Percentiles rank a stretch among this genome's conserved stretches.
Conservation (phyloP, 306 rosid species). For the Fagus crenata region DNA sequence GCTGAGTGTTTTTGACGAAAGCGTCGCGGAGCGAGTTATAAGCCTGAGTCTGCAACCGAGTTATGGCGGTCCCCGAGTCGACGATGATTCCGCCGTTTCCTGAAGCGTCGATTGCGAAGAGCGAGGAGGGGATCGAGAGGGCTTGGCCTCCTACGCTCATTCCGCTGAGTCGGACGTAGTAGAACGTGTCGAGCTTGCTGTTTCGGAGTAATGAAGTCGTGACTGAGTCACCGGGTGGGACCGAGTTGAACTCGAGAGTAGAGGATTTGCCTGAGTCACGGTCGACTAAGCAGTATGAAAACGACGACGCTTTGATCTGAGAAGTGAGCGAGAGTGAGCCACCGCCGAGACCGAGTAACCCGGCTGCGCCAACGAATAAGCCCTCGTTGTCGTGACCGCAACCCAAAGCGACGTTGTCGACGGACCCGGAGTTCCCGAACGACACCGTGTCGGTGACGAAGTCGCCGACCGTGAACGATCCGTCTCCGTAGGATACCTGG, state of each 20-base stretch:
- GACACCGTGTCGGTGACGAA: conserved; percentile 69
- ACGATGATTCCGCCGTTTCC: conserved; percentile 78
- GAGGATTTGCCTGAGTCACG: conserved; percentile 75
- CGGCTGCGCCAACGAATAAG: conserved; percentile 72
- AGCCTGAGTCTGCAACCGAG: conserved; percentile 59
- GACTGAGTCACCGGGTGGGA: conserved; percentile 59
- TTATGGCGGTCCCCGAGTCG: conserved; percentile 84
- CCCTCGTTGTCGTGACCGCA: conserved; percentile 94
- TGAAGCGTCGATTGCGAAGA: conserved; percentile 44
- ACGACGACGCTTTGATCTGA: conserved; percentile 68
- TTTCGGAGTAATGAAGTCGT: conserved; percentile 43
- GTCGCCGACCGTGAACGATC: conserved; percentile 77
- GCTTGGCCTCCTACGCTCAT: conserved; percentile 64
- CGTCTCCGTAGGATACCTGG: conserved; percentile 86
- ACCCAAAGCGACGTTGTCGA: conserved; percentile 52
- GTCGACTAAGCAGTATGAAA: conserved; percentile 81
- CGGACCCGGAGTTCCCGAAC: conserved; percentile 58
- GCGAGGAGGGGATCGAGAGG: conserved; percentile 46
- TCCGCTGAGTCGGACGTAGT: conserved; percentile 61
- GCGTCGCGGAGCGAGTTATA: conserved; percentile 75
- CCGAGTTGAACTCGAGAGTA: conserved; percentile 84
- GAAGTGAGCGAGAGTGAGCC: conserved; percentile 59
- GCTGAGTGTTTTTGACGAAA: conserved; percentile 47
- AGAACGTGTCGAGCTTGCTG: conserved; percentile 48
- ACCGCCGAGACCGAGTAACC: conserved; percentile 86